Evolutionary conservation across 345 rosid species (phyloP), one percentile per base, ranked within the genome.

Genomic region (Limnanthes douglasii): DNA sequence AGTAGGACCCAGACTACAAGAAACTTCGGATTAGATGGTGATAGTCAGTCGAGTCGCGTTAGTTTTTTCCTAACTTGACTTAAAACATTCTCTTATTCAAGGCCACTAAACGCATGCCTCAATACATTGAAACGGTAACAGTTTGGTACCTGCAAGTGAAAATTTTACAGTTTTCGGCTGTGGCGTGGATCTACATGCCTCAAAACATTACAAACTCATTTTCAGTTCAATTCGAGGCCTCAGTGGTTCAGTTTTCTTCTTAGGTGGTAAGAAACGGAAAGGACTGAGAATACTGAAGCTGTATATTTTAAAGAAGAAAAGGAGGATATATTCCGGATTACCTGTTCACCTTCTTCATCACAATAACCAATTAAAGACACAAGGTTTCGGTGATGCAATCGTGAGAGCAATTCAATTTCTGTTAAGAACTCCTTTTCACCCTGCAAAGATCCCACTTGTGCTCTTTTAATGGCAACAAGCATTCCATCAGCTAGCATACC

Each of bases 271-370:
- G 7, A 6, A 27, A 9, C 9, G 31, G 12, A 27, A 25, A 25
- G 6, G 6, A 7, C 8, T 27, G 9, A 9, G 9, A 13, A 3
- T 27, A 9, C 0, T 27, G 9, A 27, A n/a, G 7, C 31, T 27
- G 31, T 9, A 13, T 27, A 6, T 13, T 9, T 27, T 27, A 9
- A 9, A n/a, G 9, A 24, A 29, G 28, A 18, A 18, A 25, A 35
- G 7, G 14, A 22, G 1, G 28, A 4, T 31, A 21, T 32, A 30
- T 10, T 1, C 6, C 23, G 15, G 28, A 23, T 12, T 60, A 79
- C 98, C 95, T 90, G 98, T 60, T 90, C 95, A 16, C 73, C 79
- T 68, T 75, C 78, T 64, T 90, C 95, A 4, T 90, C 94, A 40
- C 98, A 90, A 27, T 65, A 84, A 36, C 98, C 98, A 31, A 67